Base-by-base conservation (phyloP, 2,329 filamentous ascomycete species). In the Epichloe sp. region DNA sequence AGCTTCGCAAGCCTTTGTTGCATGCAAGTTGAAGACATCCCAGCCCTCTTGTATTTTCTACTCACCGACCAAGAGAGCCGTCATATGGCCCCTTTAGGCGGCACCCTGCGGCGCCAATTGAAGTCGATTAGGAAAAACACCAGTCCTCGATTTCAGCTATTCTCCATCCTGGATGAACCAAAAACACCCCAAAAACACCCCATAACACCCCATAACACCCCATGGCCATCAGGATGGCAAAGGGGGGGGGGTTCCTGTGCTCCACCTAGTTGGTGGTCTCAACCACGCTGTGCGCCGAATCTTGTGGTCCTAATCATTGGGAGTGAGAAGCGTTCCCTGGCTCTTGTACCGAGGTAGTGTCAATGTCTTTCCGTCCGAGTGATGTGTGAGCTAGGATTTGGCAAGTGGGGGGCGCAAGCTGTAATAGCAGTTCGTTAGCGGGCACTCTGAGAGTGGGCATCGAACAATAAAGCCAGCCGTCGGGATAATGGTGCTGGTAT, bases 31-130 rank as follows among this genome's bases (percentile, higher is more conserved):
- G 34, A 48, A 54, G 48, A 43, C 47, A 40, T 51, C 52, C 54
- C 52, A 51, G 54, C 52, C 54, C 50, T 55, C 54, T 56, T 56
- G 50, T 55, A 55, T 53, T 48, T 48, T 34, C 31, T 43, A 40
- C 44, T 47, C 44, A 41, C 44, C 48, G 51, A 44, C 51, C 48
- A 31, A 47, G 19, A 43, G 23, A 53, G 31, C 41, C 36, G 49
- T 44, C 47, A 40, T 48, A 23, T 51, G 34, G 48, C 44, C 41
- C 38, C 40, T 34, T 36, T 43, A 12, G 40, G 19, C 48, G 34
- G 45, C 45, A 51, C 34, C 35, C 14, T 40, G 45, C 48, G 40
- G 26, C 44, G 45, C 45, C 52, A 42, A 49, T 43, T 43, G 14
- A 46, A 45, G 17, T 4, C 36, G 43, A 44, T 37, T 36, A 19